Percentiles rank a stretch among this genome's conserved stretches.
Evolutionary conservation across 2,329 filamentous ascomycete genomes (phyloP).

Genomic region (Aphanocladium album): DNA sequence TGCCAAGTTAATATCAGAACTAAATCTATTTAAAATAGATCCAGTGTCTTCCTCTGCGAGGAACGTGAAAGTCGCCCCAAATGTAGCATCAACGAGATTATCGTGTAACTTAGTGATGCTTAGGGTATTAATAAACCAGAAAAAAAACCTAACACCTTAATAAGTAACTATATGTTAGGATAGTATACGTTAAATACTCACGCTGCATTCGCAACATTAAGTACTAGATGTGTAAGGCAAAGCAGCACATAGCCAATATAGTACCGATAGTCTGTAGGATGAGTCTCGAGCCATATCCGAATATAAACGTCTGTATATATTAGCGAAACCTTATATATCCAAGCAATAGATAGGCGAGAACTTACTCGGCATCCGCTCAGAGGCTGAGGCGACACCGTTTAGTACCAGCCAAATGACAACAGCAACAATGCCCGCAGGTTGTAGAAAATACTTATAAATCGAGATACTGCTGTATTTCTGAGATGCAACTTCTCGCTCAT

Average conservation of each 20-base stretch:
- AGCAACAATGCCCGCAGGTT: neutral
- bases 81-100: neutral
- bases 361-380: conserved; percentile 1
- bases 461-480: neutral
- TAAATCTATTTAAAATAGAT: conserved; percentile 5
- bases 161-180: neutral
- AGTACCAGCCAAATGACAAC: neutral
- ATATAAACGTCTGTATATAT: neutral
- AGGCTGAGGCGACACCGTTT: neutral
- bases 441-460: neutral
- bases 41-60: neutral
- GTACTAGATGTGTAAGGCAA: neutral
- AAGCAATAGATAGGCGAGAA: neutral
- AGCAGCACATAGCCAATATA: neutral
- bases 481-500: neutral
- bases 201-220: neutral
- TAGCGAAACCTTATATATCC: no score
- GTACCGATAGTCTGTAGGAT: neutral
- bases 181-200: neutral
- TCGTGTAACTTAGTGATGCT: neutral
- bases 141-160: neutral
- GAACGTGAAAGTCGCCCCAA: neutral
- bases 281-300: neutral
- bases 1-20: neutral
- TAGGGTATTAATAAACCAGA: neutral